Evolutionary conservation across 257 asterid species (phyloP), one percentile per base, ranked within the genome.

Genomic region (Catharanthus roseus): DNA sequence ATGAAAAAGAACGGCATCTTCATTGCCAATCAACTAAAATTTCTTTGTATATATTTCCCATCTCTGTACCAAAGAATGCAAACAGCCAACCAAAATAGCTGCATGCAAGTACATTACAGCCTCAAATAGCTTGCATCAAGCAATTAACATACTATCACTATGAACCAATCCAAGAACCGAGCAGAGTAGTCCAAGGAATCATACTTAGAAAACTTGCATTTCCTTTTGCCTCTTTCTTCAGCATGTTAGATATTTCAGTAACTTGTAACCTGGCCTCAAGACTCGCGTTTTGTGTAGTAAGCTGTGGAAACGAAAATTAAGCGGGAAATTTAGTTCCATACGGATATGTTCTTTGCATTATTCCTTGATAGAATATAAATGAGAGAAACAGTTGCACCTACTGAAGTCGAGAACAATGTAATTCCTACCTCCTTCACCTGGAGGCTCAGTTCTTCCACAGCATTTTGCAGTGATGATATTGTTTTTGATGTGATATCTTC

Each of bases 401-500:
- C 55, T 19, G 5, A 49, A 49, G 55, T 49, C 24, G 36, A 33
- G 4, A 31, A n/a, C 55, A 42, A 57, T 38, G 39, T 34, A 67
- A 39, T 47, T 12, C 74, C 82, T 82, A 90, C 97, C 90, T 82
- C 81, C 57, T 84, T 89, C 68, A 78, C 79, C 69, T 79, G 71
- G 61, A 70, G 54, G 69, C 38, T 74, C 65, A 88, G 86, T 74
- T 79, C 85, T 65, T 82, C 80, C 53, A 86, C 79, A 12, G 82
- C 77, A 65, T 83, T 80, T 41, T 84, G 87, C 64, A 88, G 86
- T 3, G 86, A 84, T 73, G 83, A 80, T 71, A 90, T 86, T 29
- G 95, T 90, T 71, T 76, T 83, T 62, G 88, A 84, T 33, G 88
- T 86, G 65, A 83, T 78, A 75, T 90, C 96, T 76, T 85, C 82